A percentile compares a stretch with the other conserved stretches of the same genome.
Evolutionary conservation across 257 asterid genomes (phyloP).

Genomic region (Gentiana macrophylla): DNA sequence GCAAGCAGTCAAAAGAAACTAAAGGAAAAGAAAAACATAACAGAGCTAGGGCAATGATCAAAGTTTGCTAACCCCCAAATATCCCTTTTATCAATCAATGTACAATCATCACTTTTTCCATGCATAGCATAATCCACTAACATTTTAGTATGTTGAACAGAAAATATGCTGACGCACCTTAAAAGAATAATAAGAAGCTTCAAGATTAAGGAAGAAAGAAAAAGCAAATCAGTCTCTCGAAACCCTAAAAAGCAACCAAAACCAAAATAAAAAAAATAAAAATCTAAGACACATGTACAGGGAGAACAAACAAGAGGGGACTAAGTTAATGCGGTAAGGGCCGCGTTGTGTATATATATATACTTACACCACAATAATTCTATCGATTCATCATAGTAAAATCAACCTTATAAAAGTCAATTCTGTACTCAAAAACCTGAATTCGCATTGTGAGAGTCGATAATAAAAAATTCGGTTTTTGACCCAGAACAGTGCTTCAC

Average conservation of each 20-base stretch:
- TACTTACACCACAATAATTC: background rate
- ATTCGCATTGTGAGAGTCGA: too few relatives aligned
- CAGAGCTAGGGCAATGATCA: background rate
- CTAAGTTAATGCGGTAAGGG: background rate
- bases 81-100: slow-evolving; percentile 1
- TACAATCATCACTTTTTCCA: slow-evolving; percentile 35
- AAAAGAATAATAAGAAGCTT: slow-evolving; percentile 35
- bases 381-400: too few relatives aligned
- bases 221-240: slow-evolving; percentile 25
- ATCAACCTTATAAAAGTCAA: too few relatives aligned
- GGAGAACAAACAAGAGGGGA: slow-evolving; percentile 53
- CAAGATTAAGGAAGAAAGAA: slow-evolving; percentile 54
- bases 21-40: too few relatives aligned
- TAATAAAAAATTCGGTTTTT: too few relatives aligned
- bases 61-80: background rate
- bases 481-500: too few relatives aligned
- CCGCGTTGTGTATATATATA: slow-evolving; percentile 12
- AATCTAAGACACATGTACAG: slow-evolving; percentile 12
- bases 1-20: too few relatives aligned
- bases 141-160: background rate
- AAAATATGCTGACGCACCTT: background rate
- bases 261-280: slow-evolving; percentile 26
- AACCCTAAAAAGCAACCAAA: slow-evolving; percentile 60
- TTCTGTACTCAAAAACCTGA: too few relatives aligned
- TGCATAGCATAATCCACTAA: slow-evolving; percentile 24